Percentiles rank a stretch among this genome's conserved stretches.
Evolutionary conservation across 1,284 basidiomycete species (phyloP).

Genomic region (Sanghuangporus sanghuang): DNA sequence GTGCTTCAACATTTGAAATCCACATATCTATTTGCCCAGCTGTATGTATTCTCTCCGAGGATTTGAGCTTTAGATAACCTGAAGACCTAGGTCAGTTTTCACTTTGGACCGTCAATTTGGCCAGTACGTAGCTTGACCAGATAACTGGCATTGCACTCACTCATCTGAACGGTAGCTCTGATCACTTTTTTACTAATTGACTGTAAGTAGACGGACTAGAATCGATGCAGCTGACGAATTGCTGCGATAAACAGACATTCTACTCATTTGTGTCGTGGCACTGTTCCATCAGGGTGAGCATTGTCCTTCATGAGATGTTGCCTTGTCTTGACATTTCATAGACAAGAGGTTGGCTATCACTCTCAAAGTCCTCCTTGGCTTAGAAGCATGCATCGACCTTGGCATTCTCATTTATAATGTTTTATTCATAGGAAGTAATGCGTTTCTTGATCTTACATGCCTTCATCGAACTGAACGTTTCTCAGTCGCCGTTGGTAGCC

Average conservation of each 20-base stretch:
- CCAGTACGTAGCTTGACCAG: too few relatives aligned
- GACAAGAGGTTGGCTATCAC: background rate
- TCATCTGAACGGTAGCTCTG: background rate
- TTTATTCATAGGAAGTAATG: background rate
- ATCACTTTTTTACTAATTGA: background rate
- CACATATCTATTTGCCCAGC: too few relatives aligned
- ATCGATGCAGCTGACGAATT: background rate
- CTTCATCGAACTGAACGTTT: background rate
- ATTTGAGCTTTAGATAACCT: too few relatives aligned
- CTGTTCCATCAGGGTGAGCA: background rate
- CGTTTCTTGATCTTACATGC: background rate
- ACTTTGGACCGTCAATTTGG: background rate
- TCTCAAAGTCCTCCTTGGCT: background rate
- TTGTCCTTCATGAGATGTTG: too few relatives aligned
- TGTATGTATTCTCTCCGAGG: too few relatives aligned
- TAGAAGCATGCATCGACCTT: background rate
- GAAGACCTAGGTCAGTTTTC: background rate
- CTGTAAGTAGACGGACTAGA: background rate
- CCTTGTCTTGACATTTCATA: background rate
- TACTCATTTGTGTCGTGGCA: constrained; percentile 7
- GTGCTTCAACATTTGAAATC: too few relatives aligned
- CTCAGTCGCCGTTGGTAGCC: background rate
- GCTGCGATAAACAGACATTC: background rate
- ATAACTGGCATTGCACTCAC: too few relatives aligned
- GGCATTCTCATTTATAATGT: background rate